These are phyloP conservation scores for Ambrosiella cleistominuta DNA, from an alignment of 2,329 filamentous ascomycete genomes.

Conservation along the genomic window DNA sequence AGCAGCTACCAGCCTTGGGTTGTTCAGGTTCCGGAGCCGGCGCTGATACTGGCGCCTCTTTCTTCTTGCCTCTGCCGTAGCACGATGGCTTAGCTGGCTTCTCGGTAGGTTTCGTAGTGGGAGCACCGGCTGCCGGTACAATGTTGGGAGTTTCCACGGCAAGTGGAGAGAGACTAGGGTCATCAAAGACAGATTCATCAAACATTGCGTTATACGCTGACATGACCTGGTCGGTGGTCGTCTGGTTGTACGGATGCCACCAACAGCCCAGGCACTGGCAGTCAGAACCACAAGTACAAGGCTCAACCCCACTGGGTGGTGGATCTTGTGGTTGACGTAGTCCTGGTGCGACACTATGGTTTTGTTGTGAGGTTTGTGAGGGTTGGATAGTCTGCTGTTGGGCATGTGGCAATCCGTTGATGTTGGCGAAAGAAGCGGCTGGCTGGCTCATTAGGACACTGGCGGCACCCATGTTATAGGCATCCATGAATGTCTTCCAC, in stretches of 20 bases:
- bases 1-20: background rate
- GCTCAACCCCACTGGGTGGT: conserved; percentile 22
- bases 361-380: background rate
- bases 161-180: background rate
- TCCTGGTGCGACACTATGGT: background rate
- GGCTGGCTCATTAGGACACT: background rate
- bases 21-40: background rate
- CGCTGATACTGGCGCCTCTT: background rate
- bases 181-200: conserved; percentile 18
- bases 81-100: background rate
- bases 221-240: conserved; percentile 36
- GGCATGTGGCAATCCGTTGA: background rate
- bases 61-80: background rate
- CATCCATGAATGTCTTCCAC: conserved; percentile 31
- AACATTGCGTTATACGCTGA: conserved; percentile 28
- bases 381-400: background rate
- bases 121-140: background rate
- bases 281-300: conserved; percentile 45
- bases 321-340: conserved; percentile 7
- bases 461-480: conserved; percentile 15
- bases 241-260: conserved; percentile 49
- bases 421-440: background rate
- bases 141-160: background rate
- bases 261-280: conserved; percentile 53
- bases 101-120: background rate